Conservation (phyloP, 2,329 filamentous ascomycete species). For the Ophiostoma pallidulum region DNA sequence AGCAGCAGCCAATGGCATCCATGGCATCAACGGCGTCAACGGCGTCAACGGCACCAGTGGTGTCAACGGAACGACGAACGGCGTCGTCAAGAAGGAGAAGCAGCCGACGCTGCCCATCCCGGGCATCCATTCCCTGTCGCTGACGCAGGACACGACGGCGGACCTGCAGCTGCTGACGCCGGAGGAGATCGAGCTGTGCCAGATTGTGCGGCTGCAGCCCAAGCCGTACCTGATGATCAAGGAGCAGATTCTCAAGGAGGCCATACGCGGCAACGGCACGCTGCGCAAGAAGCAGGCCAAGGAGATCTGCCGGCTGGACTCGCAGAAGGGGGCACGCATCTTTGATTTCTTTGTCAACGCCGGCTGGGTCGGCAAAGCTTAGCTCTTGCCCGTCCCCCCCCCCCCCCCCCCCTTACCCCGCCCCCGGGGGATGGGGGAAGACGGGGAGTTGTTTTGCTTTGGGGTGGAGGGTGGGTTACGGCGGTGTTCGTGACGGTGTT, state of each 20-base stretch:
- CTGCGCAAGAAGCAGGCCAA: constrained; percentile 92
- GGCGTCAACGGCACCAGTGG: constrained; percentile 20
- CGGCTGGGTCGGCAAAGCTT: constrained; percentile 86
- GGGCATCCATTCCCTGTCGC: constrained; percentile 52
- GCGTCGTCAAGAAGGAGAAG: constrained; percentile 36
- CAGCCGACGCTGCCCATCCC: constrained; percentile 47
- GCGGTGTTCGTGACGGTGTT: too few species aligned
- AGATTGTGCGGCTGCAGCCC: constrained; percentile 72
- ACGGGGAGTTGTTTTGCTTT: too few species aligned
- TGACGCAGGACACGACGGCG: constrained; percentile 66
- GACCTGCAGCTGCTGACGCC: constrained; percentile 79
- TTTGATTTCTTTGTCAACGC: constrained; percentile 93
- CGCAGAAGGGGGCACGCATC: constrained; percentile 72
- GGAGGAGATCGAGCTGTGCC: constrained; percentile 81
- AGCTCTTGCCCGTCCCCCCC: neutral
- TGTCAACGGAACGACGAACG: constrained; percentile 29
- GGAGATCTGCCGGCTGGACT: constrained; percentile 75
- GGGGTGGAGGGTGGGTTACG: too few species aligned
- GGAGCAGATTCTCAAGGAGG: constrained; percentile 82
- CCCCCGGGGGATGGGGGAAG: too few species aligned
- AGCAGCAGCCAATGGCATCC: constrained; percentile 29
- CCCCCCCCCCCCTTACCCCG: too few species aligned
- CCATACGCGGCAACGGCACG: constrained; percentile 75
- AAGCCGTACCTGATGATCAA: constrained; percentile 96
- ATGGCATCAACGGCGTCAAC: too few species aligned